phyloP scores from a whole-genome alignment of 805 yeast species.

The Lipomyces spencermartinsiae region DNA sequence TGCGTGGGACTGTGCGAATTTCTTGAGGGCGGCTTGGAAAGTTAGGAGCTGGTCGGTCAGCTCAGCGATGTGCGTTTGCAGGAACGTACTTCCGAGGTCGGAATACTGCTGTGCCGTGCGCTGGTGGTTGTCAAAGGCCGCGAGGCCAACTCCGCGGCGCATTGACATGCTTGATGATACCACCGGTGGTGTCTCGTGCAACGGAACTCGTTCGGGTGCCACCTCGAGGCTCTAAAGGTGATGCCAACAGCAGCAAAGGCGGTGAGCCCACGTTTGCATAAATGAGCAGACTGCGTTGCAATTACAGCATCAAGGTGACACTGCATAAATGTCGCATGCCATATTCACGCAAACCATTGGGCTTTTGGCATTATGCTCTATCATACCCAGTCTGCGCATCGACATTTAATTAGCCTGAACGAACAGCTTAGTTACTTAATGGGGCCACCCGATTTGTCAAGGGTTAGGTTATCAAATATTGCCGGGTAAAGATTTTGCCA shows the following conservation, averaged over 20 bases:
- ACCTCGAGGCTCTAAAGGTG: neutral
- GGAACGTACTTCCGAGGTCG: constrained; percentile 58
- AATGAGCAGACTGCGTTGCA: neutral
- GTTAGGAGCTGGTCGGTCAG: constrained; percentile 73
- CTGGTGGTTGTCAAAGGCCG: constrained; percentile 54
- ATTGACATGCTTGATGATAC: constrained; percentile 19
- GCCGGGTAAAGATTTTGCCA: too few relatives aligned
- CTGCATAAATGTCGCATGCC: neutral
- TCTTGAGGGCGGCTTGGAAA: constrained; percentile 77
- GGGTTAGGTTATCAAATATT: too few relatives aligned
- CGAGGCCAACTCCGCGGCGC: constrained; percentile 51
- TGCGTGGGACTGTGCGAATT: constrained; percentile 75
- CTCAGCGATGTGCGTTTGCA: constrained; percentile 63
- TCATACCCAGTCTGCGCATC: too few relatives aligned
- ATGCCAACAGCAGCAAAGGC: neutral
- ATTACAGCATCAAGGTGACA: neutral
- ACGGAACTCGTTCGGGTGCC: neutral
- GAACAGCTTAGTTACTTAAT: too few relatives aligned
- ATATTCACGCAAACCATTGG: neutral
- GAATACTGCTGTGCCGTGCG: constrained; percentile 51
- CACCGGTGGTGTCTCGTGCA: neutral
- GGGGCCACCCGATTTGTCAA: too few relatives aligned
- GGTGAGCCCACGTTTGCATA: neutral
- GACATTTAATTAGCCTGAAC: neutral
- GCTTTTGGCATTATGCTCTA: neutral